A percentile compares a stretch with the other conserved stretches of the same genome.
phyloP scores from a whole-genome alignment of 495 filamentous ascomycete species.

The Xylaria sp. region DNA sequence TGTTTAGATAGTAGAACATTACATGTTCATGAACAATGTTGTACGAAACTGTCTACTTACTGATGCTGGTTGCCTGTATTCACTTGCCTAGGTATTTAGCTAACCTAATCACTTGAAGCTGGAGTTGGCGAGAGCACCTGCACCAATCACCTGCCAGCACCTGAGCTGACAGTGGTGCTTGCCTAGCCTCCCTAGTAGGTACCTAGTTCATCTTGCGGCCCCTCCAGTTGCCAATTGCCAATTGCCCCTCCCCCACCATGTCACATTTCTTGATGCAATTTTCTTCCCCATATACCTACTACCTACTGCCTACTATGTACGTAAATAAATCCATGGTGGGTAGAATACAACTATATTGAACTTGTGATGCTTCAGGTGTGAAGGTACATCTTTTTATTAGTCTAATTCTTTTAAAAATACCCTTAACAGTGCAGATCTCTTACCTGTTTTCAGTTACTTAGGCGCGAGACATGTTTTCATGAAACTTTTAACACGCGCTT shows the following conservation, averaged over 20 bases:
- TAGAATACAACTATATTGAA: not conserved
- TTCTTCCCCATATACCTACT: not conserved
- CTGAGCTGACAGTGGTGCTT: not conserved
- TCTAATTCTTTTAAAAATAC: too few relatives aligned
- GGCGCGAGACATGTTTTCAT: not conserved
- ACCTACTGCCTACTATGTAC: too few relatives aligned
- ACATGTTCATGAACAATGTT: too few relatives aligned
- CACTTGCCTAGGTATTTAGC: too few relatives aligned
- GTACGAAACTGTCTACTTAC: too few relatives aligned
- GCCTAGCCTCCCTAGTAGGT: too few relatives aligned
- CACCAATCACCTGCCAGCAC: not conserved
- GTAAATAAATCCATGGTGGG: too few relatives aligned
- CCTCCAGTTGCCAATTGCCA: slow-evolving; percentile 14
- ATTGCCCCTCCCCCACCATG: slow-evolving; percentile 47
- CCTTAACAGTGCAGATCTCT: not conserved
- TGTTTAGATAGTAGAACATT: too few relatives aligned
- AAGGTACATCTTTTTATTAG: not conserved
- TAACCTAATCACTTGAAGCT: not conserved
- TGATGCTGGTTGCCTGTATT: too few relatives aligned
- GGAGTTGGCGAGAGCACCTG: not conserved
- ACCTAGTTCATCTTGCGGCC: too few relatives aligned
- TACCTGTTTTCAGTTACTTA: not conserved
- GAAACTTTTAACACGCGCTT: not conserved
- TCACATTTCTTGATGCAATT: slow-evolving; percentile 15
- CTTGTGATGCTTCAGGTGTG: not conserved